Base-by-base conservation (phyloP, 2,329 filamentous ascomycete genomes). In the Triangularia setosa region DNA sequence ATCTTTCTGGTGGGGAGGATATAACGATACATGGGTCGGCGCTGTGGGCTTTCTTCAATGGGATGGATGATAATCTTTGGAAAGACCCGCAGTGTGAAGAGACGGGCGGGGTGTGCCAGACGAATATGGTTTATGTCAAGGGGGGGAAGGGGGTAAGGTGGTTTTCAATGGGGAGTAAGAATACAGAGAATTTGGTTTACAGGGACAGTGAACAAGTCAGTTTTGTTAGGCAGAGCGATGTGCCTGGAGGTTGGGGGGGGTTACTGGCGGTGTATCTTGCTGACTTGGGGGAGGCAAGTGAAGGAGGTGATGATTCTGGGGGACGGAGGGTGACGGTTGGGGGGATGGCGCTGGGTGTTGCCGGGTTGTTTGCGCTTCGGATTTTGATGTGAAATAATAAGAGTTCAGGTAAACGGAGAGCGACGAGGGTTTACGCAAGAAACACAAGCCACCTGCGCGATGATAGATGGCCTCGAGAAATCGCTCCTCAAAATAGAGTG, bases 31-130 rank as follows among this genome's bases (percentile, higher is more conserved):
- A 76, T 53, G 74, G 74, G 7, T 71, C 74, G 23, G 75, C 71
- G 1, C 68, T 75, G 61, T 77, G 76, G 75, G 72, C 71, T 25
- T 77, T 77, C 61, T 77, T 69, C 30, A 73, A 77, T 63, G 65
- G 62, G n/a, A 74, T 74, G 72, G 67, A 65, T 33, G 67, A 71
- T 55, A 69, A 69, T 28, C 14, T 35, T 52, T 72, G 64, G 65
- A 58, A 62, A 27, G 70, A 72, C 60, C 58, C 70, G 25, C 59
- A 67, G 60, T 73, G 72, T 54, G 60, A 62, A 1, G 61, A 63
- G 18, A 71, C 69, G 18, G 69, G 61, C 6, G 71, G 69, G 16
- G 69, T 72, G 30, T 76, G 74, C 40, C 69, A 72, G 65, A 58
- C 58, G 35, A 72, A 72, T 56, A 68, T 69, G 71, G 72, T 68